A percentile compares a stretch with the other conserved stretches of the same genome.
Conservation (phyloP, 2,329 filamentous ascomycete species). For the Epichloe glyceriae region DNA sequence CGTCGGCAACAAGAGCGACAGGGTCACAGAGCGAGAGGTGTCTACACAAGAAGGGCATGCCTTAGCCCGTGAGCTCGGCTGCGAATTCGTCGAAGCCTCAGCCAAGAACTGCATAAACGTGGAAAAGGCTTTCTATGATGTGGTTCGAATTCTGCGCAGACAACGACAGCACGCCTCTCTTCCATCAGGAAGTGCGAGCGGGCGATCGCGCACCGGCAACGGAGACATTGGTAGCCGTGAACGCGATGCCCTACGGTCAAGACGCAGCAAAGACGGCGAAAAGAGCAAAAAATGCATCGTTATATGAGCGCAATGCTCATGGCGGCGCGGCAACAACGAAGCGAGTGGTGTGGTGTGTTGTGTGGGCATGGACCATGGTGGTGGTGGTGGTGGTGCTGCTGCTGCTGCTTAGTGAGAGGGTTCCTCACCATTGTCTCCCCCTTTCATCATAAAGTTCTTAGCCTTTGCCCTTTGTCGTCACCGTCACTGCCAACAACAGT, state of each 20-base stretch:
- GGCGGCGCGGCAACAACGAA: background rate
- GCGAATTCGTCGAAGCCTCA: conserved; percentile 93
- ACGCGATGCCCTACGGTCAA: conserved; percentile 16
- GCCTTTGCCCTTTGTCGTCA: background rate
- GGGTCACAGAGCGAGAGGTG: conserved; percentile 89
- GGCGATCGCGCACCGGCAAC: conserved; percentile 26
- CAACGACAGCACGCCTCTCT: conserved; percentile 52
- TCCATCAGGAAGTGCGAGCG: conserved; percentile 20
- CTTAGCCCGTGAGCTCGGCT: conserved; percentile 79
- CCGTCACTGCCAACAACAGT: background rate
- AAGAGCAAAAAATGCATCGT: conserved; percentile 26
- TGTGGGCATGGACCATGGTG: too few species aligned
- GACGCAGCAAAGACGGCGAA: conserved; percentile 23
- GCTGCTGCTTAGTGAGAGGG: background rate
- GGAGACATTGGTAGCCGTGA: conserved; percentile 22
- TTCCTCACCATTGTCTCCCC: background rate
- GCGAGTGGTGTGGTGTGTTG: background rate
- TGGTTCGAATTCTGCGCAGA: conserved; percentile 77
- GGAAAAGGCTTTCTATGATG: conserved; percentile 96
- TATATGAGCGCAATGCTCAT: conserved; percentile 20
- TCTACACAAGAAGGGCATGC: conserved; percentile 93
- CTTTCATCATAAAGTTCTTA: background rate
- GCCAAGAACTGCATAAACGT: conserved; percentile 98
- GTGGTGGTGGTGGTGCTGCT: background rate
- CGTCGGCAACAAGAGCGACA: conserved; percentile 96